A percentile compares a stretch with the other conserved stretches of the same genome.
Evolutionary conservation across 495 filamentous ascomycete species (phyloP).

Genomic region (Penicillium steckii): DNA sequence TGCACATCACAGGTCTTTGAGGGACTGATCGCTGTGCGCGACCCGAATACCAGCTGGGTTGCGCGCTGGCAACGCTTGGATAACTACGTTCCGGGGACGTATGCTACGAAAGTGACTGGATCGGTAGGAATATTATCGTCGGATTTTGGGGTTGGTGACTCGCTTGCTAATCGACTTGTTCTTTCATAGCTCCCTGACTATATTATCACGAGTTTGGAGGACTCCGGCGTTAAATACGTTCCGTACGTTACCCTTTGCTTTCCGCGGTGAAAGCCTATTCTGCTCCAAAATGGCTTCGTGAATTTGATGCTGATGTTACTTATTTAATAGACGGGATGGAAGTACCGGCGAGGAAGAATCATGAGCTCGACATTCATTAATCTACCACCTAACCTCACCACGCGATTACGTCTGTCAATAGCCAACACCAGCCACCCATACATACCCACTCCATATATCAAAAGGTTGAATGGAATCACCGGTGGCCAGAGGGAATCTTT

Average conservation of each 20-base stretch:
- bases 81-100: slow-evolving; percentile 79
- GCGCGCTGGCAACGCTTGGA: slow-evolving; percentile 93
- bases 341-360: slow-evolving; percentile 50
- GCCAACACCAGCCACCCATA: neutral
- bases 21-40: slow-evolving; percentile 76
- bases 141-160: neutral
- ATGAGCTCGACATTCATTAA: slow-evolving; percentile 13
- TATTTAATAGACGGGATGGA: slow-evolving; percentile 44
- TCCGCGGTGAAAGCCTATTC: neutral
- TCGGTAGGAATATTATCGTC: slow-evolving; percentile 44
- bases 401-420: neutral
- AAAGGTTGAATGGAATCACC: neutral
- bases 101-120: slow-evolving; percentile 90
- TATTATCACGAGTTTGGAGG: slow-evolving; percentile 61
- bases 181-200: slow-evolving; percentile 56
- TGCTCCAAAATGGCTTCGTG: neutral
- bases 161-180: neutral
- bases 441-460: neutral
- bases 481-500: neutral
- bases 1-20: slow-evolving; percentile 96
- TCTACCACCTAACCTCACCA: neutral
- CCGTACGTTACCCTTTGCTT: slow-evolving; percentile 42
- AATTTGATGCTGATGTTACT: slow-evolving; percentile 3
- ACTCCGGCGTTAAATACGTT: slow-evolving; percentile 68
- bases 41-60: slow-evolving; percentile 81